Evolutionary conservation across 2,329 filamentous ascomycete species (phyloP), one percentile per base, ranked within the genome.

Genomic region (Xylariales sp.): DNA sequence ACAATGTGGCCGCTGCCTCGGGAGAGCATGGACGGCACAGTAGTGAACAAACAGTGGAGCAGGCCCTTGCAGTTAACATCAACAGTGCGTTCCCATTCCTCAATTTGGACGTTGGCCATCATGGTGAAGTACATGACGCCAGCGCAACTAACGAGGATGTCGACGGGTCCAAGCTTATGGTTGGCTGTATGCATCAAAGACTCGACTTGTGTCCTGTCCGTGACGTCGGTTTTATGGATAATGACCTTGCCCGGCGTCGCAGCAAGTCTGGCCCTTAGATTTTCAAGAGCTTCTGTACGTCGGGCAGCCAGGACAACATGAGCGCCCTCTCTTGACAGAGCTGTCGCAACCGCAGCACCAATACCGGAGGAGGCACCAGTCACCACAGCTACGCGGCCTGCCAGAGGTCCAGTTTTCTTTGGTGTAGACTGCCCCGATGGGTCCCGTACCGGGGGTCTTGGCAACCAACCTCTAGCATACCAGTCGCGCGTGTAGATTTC

Each of bases 61-160:
- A 91, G 73, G 27, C 86, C 86, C 64, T 90, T 90, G 78, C 86
- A 90, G 68, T 91, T 91, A 51, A 91, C 84, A 53, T 90, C 86
- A 31, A 91, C 85, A 0, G 86, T 90, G 44, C 78, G 82, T 48
- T 89, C 81, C 86, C 86, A 91, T 53, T 91, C 82, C 4, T 86
- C 83, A 0, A 70, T 76, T 48, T 84, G 75, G 12, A 69, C 74
- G 57, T 89, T 90, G 43, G 82, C 78, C 86, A 91, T 90, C 80
- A 90, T 82, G 41, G 86, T 90, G 64, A 82, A 91, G 67, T 91
- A 91, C 86, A 91, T 91, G 57, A 91, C 86, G 25, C 86, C 86
- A 0, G 86, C 87, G 55, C 85, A 88, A 29, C 80, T 80, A 37
- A 91, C 78, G n/a, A 91, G 74, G 38, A 90, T 86, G 57, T 91